Percentiles rank a stretch among this genome's conserved stretches.
Conservation (phyloP, 768 basidiomycete genomes). For the Cystobasidium onofrii region DNA sequence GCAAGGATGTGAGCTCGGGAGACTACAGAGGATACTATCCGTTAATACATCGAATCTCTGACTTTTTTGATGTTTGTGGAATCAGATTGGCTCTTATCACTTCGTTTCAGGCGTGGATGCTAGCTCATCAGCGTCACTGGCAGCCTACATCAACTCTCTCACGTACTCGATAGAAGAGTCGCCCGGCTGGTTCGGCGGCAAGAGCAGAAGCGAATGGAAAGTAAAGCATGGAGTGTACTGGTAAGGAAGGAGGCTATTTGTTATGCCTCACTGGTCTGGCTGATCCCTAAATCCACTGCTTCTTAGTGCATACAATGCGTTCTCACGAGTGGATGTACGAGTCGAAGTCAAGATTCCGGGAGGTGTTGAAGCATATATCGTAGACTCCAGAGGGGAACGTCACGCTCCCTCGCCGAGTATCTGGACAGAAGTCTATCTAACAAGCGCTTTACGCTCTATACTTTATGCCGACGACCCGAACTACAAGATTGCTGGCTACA, state of each 20-base stretch:
- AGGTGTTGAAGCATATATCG: constrained; percentile 85
- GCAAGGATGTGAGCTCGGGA: constrained; percentile 65
- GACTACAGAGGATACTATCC: no score
- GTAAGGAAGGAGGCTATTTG: no score
- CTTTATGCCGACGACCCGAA: constrained; percentile 92
- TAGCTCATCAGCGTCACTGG: constrained; percentile 91
- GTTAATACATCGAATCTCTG: no score
- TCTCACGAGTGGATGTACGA: constrained; percentile 88
- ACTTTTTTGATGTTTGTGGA: no score
- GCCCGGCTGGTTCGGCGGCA: constrained; percentile 83
- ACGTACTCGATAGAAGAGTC: constrained; percentile 85
- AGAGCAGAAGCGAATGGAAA: constrained; percentile 60
- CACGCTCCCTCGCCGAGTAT: constrained; percentile 59
- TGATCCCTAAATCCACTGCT: no score
- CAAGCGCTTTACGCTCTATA: constrained; percentile 79
- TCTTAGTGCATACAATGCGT: constrained; percentile 68
- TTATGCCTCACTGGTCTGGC: no score
- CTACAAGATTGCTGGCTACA: constrained; percentile 82
- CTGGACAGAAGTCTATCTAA: constrained; percentile 97
- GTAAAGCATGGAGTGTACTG: constrained; percentile 89
- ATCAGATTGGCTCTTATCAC: constrained; percentile 90
- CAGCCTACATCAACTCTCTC: constrained; percentile 97
- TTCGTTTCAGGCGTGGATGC: constrained; percentile 98
- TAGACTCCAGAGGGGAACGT: constrained; percentile 91
- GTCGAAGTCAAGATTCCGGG: constrained; percentile 99